Percentiles rank a stretch among this genome's conserved stretches.
Conservation (phyloP, 1,284 basidiomycete species). For the Wallemia hederae region DNA sequence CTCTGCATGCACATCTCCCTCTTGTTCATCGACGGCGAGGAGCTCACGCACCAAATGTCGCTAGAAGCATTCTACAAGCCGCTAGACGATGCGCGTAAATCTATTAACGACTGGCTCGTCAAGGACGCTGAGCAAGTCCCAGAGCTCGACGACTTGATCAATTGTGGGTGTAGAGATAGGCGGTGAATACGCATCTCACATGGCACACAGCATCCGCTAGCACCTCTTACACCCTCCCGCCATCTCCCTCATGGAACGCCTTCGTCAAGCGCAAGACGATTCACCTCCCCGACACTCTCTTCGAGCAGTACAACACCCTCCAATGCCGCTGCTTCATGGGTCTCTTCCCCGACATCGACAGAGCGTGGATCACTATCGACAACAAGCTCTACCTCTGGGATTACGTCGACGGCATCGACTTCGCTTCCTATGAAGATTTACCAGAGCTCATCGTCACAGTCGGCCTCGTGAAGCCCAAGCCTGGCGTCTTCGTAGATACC, state of each 20-base stretch:
- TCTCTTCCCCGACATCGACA: constrained; percentile 67
- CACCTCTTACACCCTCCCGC: constrained; percentile 39
- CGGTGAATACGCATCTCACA: constrained; percentile 14
- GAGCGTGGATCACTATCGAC: constrained; percentile 87
- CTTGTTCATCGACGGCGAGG: background rate
- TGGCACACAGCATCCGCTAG: constrained; percentile 29
- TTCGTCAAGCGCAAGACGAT: constrained; percentile 48
- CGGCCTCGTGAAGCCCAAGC: constrained; percentile 47
- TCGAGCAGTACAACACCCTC: constrained; percentile 47
- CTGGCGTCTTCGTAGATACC: constrained; percentile 65
- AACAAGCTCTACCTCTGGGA: constrained; percentile 91
- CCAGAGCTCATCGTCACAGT: constrained; percentile 70
- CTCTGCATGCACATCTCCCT: background rate
- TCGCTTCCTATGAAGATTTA: constrained; percentile 67
- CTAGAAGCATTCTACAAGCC: background rate
- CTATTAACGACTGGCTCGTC: constrained; percentile 14
- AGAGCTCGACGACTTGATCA: constrained; percentile 33
- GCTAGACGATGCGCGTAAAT: background rate
- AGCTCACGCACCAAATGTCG: background rate
- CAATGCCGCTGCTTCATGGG: constrained; percentile 40
- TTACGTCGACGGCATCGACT: constrained; percentile 63
- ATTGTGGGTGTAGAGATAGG: constrained; percentile 19
- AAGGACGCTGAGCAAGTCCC: constrained; percentile 42
- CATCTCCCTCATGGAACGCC: constrained; percentile 45
- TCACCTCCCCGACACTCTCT: constrained; percentile 49